phyloP scores from a whole-genome alignment of 1,284 basidiomycete genomes.

The Austropuccinia psidii region DNA sequence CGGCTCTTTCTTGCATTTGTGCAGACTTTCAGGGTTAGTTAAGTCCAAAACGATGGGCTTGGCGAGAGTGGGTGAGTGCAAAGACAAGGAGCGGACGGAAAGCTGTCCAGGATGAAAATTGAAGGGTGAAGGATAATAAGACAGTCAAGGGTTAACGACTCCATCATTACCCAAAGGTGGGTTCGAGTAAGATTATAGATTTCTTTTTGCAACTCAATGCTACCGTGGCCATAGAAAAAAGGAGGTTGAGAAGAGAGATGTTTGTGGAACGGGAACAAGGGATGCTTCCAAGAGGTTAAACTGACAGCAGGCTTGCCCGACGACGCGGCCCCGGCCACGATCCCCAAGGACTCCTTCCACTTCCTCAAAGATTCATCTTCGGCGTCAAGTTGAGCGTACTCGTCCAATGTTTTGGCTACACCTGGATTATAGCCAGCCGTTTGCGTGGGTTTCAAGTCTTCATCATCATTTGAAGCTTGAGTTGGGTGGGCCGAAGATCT shows the following conservation, averaged over 20 bases:
- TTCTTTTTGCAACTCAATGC: not conserved
- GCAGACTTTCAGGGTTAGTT: conserved; percentile 48
- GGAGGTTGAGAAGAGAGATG: not conserved
- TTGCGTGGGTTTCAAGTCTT: conserved; percentile 42
- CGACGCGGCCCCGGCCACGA: conserved; percentile 55
- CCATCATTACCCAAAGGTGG: not conserved
- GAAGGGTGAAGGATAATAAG: conserved; percentile 39
- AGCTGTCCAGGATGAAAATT: conserved; percentile 38
- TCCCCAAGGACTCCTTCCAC: conserved; percentile 84
- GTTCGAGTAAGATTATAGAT: not conserved
- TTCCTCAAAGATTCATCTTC: conserved; percentile 69
- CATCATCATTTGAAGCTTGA: conserved; percentile 34
- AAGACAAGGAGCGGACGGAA: conserved; percentile 47
- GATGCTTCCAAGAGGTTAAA: not conserved
- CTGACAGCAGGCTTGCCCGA: conserved; percentile 47
- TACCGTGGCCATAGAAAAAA: not conserved
- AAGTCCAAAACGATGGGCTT: conserved; percentile 52
- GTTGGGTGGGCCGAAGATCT: conserved; percentile 9
- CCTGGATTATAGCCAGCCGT: conserved; percentile 48
- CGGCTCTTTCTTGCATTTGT: conserved; percentile 55
- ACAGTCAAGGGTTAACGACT: not conserved
- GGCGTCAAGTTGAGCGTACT: conserved; percentile 61
- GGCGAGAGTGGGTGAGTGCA: conserved; percentile 50
- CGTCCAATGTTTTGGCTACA: conserved; percentile 52
- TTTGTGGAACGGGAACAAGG: not conserved